Percentiles rank a stretch among this genome's conserved stretches.
phyloP scores from a whole-genome alignment of 2,329 filamentous ascomycete genomes.

The Fusarium proliferatum region DNA sequence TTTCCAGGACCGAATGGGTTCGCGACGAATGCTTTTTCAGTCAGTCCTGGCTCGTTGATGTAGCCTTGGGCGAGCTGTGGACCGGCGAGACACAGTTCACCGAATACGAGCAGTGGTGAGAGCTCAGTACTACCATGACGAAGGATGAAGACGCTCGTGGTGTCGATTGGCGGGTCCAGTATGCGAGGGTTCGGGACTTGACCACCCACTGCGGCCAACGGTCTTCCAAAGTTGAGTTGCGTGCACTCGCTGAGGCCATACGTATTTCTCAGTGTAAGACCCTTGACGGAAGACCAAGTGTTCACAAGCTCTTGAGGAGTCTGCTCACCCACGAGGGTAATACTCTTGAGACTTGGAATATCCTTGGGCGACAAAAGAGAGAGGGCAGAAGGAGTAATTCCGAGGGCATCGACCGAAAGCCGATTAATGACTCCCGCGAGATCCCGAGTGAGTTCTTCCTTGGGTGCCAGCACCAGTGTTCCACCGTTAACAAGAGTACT shows the following conservation, averaged over 20 bases:
- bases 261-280: slow-evolving; percentile 6
- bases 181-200: slow-evolving; percentile 1
- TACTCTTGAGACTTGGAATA: slow-evolving; percentile 15
- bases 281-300: slow-evolving; percentile 1
- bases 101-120: slow-evolving; percentile 13
- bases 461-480: slow-evolving; percentile 23
- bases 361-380: slow-evolving; percentile 7
- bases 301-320: slow-evolving; percentile 20
- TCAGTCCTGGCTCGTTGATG: slow-evolving; percentile 23
- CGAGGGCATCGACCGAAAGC: slow-evolving; percentile 27
- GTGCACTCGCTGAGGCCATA: slow-evolving; percentile 40
- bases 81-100: slow-evolving; percentile 37
- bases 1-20: slow-evolving; percentile 29
- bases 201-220: neutral
- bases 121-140: slow-evolving; percentile 1
- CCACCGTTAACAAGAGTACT: slow-evolving; percentile 27
- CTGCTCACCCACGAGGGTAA: slow-evolving; percentile 29
- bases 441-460: slow-evolving; percentile 14
- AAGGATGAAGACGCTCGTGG: slow-evolving; percentile 19
- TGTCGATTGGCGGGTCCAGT: slow-evolving; percentile 2
- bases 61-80: slow-evolving; percentile 35
- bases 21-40: slow-evolving; percentile 6
- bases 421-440: slow-evolving; percentile 19
- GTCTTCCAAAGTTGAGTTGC: slow-evolving; percentile 28
- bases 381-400: slow-evolving; percentile 36